Base-by-base conservation (phyloP, 352 stramenopile genomes). In the Globisporangium abappressorium region DNA sequence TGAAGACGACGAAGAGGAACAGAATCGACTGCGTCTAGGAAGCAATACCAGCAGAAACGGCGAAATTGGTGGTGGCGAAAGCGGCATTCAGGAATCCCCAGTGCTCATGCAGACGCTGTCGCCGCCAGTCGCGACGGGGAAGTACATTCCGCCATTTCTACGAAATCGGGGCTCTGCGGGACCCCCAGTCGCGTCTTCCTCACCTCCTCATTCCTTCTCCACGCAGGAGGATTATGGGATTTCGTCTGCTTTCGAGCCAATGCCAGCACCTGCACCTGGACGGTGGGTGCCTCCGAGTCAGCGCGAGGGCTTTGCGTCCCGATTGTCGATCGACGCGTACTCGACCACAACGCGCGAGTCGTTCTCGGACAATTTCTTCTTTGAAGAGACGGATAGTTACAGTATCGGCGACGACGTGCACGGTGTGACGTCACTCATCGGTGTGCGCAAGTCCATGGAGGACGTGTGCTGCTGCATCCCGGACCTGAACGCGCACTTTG, bases 391-490 rank as follows among this genome's bases (percentile, higher is more conserved):
- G 47, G 80, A 82, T 6, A 92, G 85, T 64, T 94, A 91, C 68
- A 87, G 76, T 15, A 78, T 76, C 12, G 85, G 85, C 22, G 80
- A 90, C 62, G 84, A 90, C 26, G 68, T 79, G 33, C 81, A 94
- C 64, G 88, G 88, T 14, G 85, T 92, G 34, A 96, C 88, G 30
- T 94, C 86, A 54, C 72, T 96, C 28, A 78, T 91, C 46, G 88
- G 88, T 12, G 87, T 94, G 57, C 82, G 88, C 12, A 88, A 81
- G 53, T 75, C 70, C 8, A 87, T 94, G 68, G 88, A 96, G 65
- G 88, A 96, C 57, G 81, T 96, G 59, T 93, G 85, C 66, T 91
- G 82, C 69, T 93, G 85, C 65, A 83, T 93, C 15, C 86, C 88
- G 5, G 80, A 94, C 43, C 66, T 94, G 34, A 93, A 89, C 24